Evolutionary conservation across 805 yeast genomes (phyloP), one percentile per base, ranked within the genome.

Genomic region (Candida nemodendra): DNA sequence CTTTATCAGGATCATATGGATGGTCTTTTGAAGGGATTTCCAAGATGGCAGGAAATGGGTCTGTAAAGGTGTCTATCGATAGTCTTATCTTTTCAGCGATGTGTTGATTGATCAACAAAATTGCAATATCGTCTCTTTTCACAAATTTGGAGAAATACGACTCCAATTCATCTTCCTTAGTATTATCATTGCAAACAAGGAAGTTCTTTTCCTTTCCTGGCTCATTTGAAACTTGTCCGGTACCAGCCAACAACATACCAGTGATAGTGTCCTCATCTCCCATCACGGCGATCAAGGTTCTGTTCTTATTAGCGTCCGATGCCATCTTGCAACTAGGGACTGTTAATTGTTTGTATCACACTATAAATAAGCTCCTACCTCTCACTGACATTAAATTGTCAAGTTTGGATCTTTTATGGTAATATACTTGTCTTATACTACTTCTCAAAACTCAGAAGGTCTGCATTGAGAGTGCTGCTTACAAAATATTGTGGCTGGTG

Each of bases 11-110:
- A 62, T 93, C 95, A 62, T 93, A 93, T 16, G 99, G 98, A 62
- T 93, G 98, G 59, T 93, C 99, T 69, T 93, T 93, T 12, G 97
- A 88, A 18, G 99, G 99, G 45, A 93, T 93, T 66, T 93, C 99
- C 57, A 93, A 72, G 32, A 93, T 79, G 3, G 99, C 97, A 7
- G 99, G 99, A 65, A 93, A 93, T 9, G 99, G 95, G 47, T 81
- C 78, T 13, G 95, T 79, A 66, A 76, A 93, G 32, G 77, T 72
- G 55, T 93, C 99, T 31, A 93, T 88, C 48, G 75, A 74, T 49
- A 73, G 72, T 63, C 99, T 76, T 40, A 93, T 91, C 51, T 79
- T 74, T 55, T 93, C 98, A 13, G 99, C 98, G 48, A 93, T 63
- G 63, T 89, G 95, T 64, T 93, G 99, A 62, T 91, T 93, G 62